Evolutionary conservation across 1,139 yeast species (phyloP), one percentile per base, ranked within the genome.

Genomic region (Keqinozyma sinolaborantium): DNA sequence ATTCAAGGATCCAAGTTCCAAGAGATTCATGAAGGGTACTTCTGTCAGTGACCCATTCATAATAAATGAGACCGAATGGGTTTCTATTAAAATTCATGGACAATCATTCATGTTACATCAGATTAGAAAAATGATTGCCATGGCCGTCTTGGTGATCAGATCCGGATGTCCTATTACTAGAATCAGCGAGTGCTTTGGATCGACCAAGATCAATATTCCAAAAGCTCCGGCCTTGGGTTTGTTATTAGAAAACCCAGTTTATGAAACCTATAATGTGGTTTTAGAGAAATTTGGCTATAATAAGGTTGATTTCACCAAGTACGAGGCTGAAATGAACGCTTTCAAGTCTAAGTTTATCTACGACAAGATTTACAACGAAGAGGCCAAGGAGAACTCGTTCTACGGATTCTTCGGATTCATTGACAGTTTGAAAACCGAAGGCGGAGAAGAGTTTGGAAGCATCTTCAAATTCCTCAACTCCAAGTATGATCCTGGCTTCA

Each of bases 81-180:
- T 87, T 4, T 85, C 96, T 2, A 82, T 94, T 50, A 92, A 92
- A 60, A 86, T 92, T 40, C 98, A 92, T 54, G 99, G 99, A 3
- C 98, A 92, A 60, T 87, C 97, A 6, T 92, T 92, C 58, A 94
- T 94, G 99, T 70, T 92, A 40, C 98, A 92, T 59, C 99, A 92
- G 68, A 92, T 92, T 51, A 79, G 99, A 56, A 92, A 92, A 56
- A 92, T 92, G 99, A 87, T 94, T 38, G 94, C 97, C 16, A 83
- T 92, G 95, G 95, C 95, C 2, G 77, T 90, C 0, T 68, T 92
- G 34, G 78, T 85, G 12, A 79, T 90, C 19, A 76, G 98, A 50
- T 81, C 94, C 14, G 92, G 95, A 12, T 77, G 92, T 50, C 95
- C 97, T 3, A 55, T 76, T 19, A 70, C 72, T 14, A 75, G 95